A percentile compares a stretch with the other conserved stretches of the same genome.
Evolutionary conservation across 2,329 filamentous ascomycete species (phyloP).

Genomic region (Seiridium cupressi): DNA sequence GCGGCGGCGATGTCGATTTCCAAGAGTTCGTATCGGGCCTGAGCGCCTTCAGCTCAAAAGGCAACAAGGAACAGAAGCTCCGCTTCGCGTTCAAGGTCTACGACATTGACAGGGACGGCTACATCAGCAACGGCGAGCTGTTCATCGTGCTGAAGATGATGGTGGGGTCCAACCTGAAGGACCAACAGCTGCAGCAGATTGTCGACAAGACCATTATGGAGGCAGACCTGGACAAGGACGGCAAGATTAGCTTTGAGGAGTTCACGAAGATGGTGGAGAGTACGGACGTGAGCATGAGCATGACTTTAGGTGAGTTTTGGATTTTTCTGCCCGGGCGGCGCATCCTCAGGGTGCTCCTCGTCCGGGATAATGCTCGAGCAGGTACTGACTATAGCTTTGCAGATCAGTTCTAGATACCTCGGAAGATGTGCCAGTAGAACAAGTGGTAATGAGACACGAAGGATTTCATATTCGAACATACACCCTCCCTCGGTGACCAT

Average conservation of each 20-base stretch:
- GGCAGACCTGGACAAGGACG: conserved; percentile 91
- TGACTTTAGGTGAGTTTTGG: conserved; percentile 63
- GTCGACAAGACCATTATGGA: conserved; percentile 99
- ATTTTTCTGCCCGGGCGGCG: neutral
- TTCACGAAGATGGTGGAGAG: conserved; percentile 99
- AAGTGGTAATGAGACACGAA: conserved; percentile 19
- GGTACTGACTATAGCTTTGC: neutral
- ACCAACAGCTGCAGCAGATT: conserved; percentile 98
- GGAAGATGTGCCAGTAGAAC: conserved; percentile 7
- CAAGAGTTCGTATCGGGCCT: conserved; percentile 97
- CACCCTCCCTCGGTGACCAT: neutral
- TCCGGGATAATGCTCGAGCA: no score
- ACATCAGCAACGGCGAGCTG: conserved; percentile 97
- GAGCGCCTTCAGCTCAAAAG: conserved; percentile 94
- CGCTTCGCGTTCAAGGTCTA: conserved; percentile 99
- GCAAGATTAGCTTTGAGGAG: conserved; percentile 98
- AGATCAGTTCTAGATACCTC: conserved; percentile 28
- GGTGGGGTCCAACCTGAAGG: conserved; percentile 98
- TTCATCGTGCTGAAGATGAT: conserved; percentile 99
- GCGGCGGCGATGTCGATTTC: conserved; percentile 96
- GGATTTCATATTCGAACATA: neutral
- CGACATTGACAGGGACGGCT: conserved; percentile 97
- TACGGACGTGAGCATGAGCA: conserved; percentile 75
- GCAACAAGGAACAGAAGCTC: conserved; percentile 98
- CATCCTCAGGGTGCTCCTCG: no score